Evolutionary conservation across 805 yeast genomes (phyloP).

Genomic region (Cyberlindnera americana): DNA sequence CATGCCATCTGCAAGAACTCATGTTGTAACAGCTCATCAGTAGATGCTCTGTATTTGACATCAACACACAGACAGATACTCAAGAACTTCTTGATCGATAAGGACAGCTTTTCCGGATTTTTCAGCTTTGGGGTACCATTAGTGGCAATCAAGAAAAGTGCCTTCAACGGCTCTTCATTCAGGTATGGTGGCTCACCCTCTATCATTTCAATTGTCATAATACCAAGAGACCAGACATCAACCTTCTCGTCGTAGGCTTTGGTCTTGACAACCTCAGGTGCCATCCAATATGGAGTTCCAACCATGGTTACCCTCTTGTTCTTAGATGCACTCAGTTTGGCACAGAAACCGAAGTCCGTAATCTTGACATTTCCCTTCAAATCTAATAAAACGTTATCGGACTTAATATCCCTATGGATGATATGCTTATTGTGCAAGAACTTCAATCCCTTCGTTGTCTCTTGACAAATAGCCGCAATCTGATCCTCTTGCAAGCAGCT

Average conservation of each 20-base stretch:
- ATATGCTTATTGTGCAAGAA: slow-evolving; percentile 89
- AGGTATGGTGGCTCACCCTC: slow-evolving; percentile 99
- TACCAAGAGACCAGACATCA: slow-evolving; percentile 97
- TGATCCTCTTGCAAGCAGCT: slow-evolving; percentile 72
- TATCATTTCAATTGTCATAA: slow-evolving; percentile 97
- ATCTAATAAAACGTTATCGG: slow-evolving; percentile 88
- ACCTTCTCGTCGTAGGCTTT: slow-evolving; percentile 96
- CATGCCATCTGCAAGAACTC: slow-evolving; percentile 66
- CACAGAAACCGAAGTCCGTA: slow-evolving; percentile 98
- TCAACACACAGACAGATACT: slow-evolving; percentile 93
- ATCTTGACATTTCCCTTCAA: slow-evolving; percentile 83
- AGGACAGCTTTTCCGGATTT: slow-evolving; percentile 78
- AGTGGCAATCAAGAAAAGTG: slow-evolving; percentile 89
- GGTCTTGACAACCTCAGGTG: slow-evolving; percentile 96
- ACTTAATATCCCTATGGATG: slow-evolving; percentile 95
- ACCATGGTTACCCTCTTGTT: slow-evolving; percentile 97
- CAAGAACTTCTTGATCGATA: slow-evolving; percentile 78
- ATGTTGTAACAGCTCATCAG: slow-evolving; percentile 82
- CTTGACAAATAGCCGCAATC: slow-evolving; percentile 86
- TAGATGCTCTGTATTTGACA: slow-evolving; percentile 84
- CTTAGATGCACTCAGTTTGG: slow-evolving; percentile 79
- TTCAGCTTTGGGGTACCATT: slow-evolving; percentile 96
- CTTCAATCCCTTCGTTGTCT: slow-evolving; percentile 86
- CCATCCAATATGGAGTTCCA: slow-evolving; percentile 99
- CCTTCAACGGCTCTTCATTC: slow-evolving; percentile 93